phyloP scores from a whole-genome alignment of 768 basidiomycete genomes.

The Postia placenta region DNA sequence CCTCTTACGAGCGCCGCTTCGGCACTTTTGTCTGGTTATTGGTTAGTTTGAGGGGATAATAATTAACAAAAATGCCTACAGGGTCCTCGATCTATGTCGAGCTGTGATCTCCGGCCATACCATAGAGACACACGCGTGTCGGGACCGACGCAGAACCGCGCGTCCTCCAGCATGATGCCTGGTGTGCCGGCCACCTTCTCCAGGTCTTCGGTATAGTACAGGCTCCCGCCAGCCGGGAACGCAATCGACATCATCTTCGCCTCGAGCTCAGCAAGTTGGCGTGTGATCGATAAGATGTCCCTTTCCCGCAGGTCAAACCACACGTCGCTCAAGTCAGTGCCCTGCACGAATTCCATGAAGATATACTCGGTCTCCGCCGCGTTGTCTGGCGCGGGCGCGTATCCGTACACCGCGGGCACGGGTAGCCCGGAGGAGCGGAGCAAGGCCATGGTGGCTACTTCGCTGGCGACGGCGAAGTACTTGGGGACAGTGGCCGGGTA shows the following conservation, averaged over 20 bases:
- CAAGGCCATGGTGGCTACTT: constrained; percentile 24
- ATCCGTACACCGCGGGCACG: constrained; percentile 25
- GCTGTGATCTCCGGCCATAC: constrained; percentile 44
- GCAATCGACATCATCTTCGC: constrained; percentile 39
- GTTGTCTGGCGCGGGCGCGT: constrained; percentile 24
- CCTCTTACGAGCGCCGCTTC: constrained; percentile 36
- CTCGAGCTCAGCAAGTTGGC: constrained; percentile 43
- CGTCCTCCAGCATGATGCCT: constrained; percentile 26
- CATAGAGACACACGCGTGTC: constrained; percentile 39
- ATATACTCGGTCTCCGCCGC: constrained; percentile 24
- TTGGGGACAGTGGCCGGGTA: constrained; percentile 22
- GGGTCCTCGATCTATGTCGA: constrained; percentile 45
- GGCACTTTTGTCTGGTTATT: constrained; percentile 35
- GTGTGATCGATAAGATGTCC: constrained; percentile 35
- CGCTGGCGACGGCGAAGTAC: constrained; percentile 23
- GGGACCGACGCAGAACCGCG: constrained; percentile 24
- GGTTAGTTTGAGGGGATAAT: constrained; percentile 24
- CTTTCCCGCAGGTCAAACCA: constrained; percentile 32
- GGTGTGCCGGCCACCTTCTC: constrained; percentile 28
- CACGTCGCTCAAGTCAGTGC: constrained; percentile 35
- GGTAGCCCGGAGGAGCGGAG: constrained; percentile 25
- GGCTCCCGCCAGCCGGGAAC: constrained; percentile 47
- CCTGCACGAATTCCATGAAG: constrained; percentile 28
- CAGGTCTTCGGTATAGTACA: constrained; percentile 42
- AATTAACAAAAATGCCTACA: constrained; percentile 35